Percentiles rank a stretch among this genome's conserved stretches.
phyloP scores from a whole-genome alignment of 768 basidiomycete species.

The Pleurotus pulmonarius region DNA sequence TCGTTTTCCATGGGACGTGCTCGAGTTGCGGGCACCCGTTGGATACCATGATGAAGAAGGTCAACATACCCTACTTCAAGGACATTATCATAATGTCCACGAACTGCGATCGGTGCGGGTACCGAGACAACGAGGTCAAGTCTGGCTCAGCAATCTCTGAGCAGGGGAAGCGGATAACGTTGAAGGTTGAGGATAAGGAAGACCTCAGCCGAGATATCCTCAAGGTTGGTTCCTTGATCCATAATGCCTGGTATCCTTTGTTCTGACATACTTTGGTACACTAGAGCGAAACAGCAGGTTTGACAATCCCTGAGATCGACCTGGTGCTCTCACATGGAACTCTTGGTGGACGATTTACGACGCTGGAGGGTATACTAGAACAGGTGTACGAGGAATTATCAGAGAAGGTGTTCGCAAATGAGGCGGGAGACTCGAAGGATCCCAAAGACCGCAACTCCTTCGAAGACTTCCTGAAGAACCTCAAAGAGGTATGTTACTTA shows the following conservation, averaged over 20 bases:
- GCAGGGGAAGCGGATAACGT: constrained; percentile 79
- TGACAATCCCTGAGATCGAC: constrained; percentile 92
- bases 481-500: constrained; percentile 59
- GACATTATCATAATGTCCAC: constrained; percentile 98
- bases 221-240: constrained; percentile 55
- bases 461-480: constrained; percentile 65
- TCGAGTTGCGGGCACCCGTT: constrained; percentile 82
- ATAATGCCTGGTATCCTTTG: background rate
- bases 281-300: constrained; percentile 92
- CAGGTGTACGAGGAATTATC: constrained; percentile 95
- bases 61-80: constrained; percentile 97
- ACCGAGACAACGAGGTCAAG: constrained; percentile 97
- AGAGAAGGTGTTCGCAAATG: constrained; percentile 68
- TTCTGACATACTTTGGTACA: background rate
- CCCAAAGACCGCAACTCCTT: constrained; percentile 39
- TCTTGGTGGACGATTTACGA: constrained; percentile 95
- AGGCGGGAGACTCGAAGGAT: constrained; percentile 59
- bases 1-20: constrained; percentile 83
- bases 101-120: constrained; percentile 93
- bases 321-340: constrained; percentile 90
- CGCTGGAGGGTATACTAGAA: constrained; percentile 89
- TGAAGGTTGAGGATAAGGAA: constrained; percentile 89
- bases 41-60: constrained; percentile 93
- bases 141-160: constrained; percentile 87
- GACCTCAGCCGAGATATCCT: constrained; percentile 92